phyloP scores from a whole-genome alignment of 140 eudicot genomes.

The Senecio squalidus region DNA sequence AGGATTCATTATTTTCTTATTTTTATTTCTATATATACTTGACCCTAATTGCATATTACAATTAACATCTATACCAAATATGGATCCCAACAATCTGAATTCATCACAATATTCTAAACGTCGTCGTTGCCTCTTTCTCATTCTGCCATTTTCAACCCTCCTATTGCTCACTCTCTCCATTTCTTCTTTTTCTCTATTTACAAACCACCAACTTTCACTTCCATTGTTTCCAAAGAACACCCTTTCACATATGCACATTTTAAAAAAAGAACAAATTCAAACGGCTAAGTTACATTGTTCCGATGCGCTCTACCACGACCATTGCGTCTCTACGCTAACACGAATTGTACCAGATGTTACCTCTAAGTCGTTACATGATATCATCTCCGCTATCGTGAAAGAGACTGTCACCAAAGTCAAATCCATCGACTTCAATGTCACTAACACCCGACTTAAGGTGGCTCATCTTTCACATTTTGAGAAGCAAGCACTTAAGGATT shows the following conservation, averaged over 20 bases:
- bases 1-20: too few species aligned
- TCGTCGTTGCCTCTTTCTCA: slow-evolving; percentile 11
- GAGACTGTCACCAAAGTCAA: slow-evolving; percentile 50
- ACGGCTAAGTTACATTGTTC: slow-evolving; percentile 37
- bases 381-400: slow-evolving; percentile 54
- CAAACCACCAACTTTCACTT: slow-evolving; percentile 21
- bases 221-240: slow-evolving; percentile 4
- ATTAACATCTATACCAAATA: slow-evolving; percentile 17
- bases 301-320: slow-evolving; percentile 46
- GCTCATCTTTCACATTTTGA: slow-evolving; percentile 32
- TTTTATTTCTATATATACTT: slow-evolving; percentile 18
- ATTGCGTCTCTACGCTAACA: slow-evolving; percentile 64
- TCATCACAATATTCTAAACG: slow-evolving; percentile 22
- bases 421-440: slow-evolving; percentile 45
- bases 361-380: slow-evolving; percentile 40
- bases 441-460: slow-evolving; percentile 38
- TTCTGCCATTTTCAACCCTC: slow-evolving; percentile 32
- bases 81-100: background rate
- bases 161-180: slow-evolving; percentile 26
- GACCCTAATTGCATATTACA: slow-evolving; percentile 24
- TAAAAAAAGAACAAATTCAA: slow-evolving; percentile 35
- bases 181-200: slow-evolving; percentile 7
- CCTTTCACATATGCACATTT: slow-evolving; percentile 25
- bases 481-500: slow-evolving; percentile 61
- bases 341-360: slow-evolving; percentile 45